A percentile compares a stretch with the other conserved stretches of the same genome.
Conservation (phyloP, 2,329 filamentous ascomycete genomes). For the Penicillium sp. region DNA sequence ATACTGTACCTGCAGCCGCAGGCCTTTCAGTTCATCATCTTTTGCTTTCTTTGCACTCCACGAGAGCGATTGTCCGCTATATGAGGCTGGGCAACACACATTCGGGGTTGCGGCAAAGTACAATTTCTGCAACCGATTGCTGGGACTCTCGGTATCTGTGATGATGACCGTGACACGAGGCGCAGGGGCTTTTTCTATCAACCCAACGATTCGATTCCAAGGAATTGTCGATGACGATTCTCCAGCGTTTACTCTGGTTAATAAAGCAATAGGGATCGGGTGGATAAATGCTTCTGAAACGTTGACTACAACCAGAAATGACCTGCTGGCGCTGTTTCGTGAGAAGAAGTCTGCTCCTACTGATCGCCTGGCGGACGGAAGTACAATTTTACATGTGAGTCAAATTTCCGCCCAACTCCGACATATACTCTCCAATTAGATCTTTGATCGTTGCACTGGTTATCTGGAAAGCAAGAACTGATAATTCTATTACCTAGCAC, state of each 20-base stretch:
- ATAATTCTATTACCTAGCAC: too few species aligned
- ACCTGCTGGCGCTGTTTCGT: background rate
- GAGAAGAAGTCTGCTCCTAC: background rate
- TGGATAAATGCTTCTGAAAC: background rate
- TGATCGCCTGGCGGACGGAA: constrained; percentile 3
- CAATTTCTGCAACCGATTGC: background rate
- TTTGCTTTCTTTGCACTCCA: background rate
- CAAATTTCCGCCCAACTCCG: background rate
- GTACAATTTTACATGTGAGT: constrained; percentile 14
- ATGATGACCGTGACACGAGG: background rate
- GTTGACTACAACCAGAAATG: too few species aligned
- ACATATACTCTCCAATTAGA: too few species aligned
- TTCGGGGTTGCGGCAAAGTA: background rate
- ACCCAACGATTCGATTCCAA: background rate
- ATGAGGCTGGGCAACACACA: too few species aligned
- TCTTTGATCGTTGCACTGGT: too few species aligned
- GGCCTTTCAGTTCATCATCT: background rate
- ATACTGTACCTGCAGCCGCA: background rate
- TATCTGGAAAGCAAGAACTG: too few species aligned
- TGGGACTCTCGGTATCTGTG: background rate
- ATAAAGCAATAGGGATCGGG: background rate
- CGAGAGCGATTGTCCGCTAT: background rate
- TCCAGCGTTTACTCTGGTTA: background rate
- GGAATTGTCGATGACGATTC: background rate
- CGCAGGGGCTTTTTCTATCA: background rate